Base-by-base conservation (phyloP, 768 basidiomycete species). In the Mycena leptocephala region DNA sequence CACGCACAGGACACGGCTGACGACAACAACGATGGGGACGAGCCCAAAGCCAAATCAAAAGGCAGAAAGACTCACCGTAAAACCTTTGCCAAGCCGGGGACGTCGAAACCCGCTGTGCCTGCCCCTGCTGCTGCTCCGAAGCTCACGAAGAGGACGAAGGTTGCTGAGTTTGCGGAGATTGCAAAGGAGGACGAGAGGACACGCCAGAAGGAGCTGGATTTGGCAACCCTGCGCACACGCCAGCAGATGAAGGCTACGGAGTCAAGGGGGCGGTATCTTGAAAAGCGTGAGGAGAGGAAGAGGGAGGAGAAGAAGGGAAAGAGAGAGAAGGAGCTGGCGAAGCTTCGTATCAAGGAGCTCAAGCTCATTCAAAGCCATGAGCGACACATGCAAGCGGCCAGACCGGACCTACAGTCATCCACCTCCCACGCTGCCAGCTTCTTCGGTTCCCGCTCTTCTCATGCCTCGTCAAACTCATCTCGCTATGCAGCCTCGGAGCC, bases 301-400 rank as follows among this genome's bases (percentile, higher is more conserved):
- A 10, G n/a, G n/a, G n/a, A n/a, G n/a, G n/a, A n/a, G n/a, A n/a
- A n/a, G n/a, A n/a, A n/a, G n/a, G n/a, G n/a, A n/a, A n/a, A n/a
- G n/a, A n/a, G 22, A 30, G 65, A 26, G 24, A 46, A 68, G 65
- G 51, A 28, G 32, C 37, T 66, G 24, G 28, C 16, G 53, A 55
- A 73, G 87, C 85, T 1, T 82, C 80, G 55, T 84, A 84, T 18
- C 85, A 85, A 53, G 85, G 62, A 46, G 35, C n/a, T 20, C 16
- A 46, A 41, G 51, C 1, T 14, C 82, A 84, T 24, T 79, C 78
- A 70, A 74, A 70, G 1, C 82, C 86, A 80, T 77, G 80, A 5
- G 66, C 78, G 55, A 1, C 37, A 53, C 1, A 65, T 64, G 71
- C n/a, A 22, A 7, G n/a, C n/a, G n/a, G n/a, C n/a, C n/a, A n/a